phyloP scores from a whole-genome alignment of 257 asterid genomes.

The Orobanche coerulescens region DNA sequence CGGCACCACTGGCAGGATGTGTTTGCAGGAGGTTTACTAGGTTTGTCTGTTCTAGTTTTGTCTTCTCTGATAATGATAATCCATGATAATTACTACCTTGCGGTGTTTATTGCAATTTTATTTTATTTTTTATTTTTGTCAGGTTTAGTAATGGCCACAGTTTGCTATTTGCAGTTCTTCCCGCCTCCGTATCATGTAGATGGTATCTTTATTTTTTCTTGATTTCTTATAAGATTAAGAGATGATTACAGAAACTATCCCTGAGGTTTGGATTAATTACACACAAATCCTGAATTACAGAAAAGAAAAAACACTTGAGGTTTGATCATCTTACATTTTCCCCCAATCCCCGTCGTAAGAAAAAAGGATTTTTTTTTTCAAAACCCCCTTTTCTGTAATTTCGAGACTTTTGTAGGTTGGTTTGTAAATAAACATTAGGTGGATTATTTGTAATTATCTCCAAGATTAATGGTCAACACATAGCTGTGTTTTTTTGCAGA shows the following conservation, averaged over 20 bases:
- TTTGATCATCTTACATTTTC: neutral
- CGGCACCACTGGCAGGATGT: constrained; percentile 96
- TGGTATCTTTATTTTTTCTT: constrained; percentile 29
- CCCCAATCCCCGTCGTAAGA: too few species aligned
- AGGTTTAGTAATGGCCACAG: constrained; percentile 55
- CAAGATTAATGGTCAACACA: neutral
- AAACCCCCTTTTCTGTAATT: neutral
- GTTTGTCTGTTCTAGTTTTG: constrained; percentile 30
- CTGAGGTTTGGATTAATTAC: neutral
- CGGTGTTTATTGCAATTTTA: neutral
- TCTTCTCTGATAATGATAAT: neutral
- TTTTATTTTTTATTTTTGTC: constrained; percentile 23
- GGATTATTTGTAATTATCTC: too few species aligned
- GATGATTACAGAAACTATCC: neutral
- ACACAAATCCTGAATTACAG: neutral
- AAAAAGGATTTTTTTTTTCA: too few species aligned
- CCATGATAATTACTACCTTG: neutral
- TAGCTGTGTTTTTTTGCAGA: neutral
- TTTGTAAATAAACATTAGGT: too few species aligned
- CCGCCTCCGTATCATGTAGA: constrained; percentile 71
- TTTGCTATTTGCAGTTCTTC: constrained; percentile 85
- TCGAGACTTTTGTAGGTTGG: neutral
- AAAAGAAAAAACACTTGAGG: neutral
- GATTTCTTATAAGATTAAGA: neutral
- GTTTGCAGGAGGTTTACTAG: constrained; percentile 72